These are phyloP conservation scores for Exophiala sp. DNA, from an alignment of 2,329 filamentous ascomycete species.

Conservation along the genomic window DNA sequence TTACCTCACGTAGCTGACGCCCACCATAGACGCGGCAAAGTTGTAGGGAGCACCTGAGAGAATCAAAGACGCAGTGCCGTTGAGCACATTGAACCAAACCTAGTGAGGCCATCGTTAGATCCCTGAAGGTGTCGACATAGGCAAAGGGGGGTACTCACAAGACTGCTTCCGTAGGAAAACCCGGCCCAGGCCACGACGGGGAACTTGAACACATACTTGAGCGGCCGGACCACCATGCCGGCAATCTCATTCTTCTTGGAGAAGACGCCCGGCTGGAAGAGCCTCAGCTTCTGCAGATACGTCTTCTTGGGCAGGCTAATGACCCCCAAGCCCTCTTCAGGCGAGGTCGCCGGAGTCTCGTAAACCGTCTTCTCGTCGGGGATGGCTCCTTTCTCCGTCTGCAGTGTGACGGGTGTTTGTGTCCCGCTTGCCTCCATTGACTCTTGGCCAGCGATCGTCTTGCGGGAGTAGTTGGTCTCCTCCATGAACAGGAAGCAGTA, in stretches of 20 bases:
- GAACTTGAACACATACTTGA: conserved; percentile 26
- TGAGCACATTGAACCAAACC: conserved; percentile 38
- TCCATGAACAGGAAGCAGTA: conserved; percentile 21
- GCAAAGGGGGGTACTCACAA: background rate
- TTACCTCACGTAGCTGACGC: conserved; percentile 35
- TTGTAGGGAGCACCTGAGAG: conserved; percentile 35
- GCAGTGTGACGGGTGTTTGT: background rate
- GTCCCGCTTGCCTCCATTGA: background rate
- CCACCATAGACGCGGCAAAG: conserved; percentile 37
- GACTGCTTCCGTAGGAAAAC: conserved; percentile 37
- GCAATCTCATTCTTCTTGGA: conserved; percentile 7
- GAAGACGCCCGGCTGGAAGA: conserved; percentile 14
- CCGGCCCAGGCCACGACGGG: conserved; percentile 38
- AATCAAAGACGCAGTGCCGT: conserved; percentile 38
- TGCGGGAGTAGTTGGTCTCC: conserved; percentile 20
- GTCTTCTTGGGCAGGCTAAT: conserved; percentile 7
- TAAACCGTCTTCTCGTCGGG: background rate
- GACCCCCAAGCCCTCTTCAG: background rate
- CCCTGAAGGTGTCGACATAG: background rate
- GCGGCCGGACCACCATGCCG: conserved; percentile 1
- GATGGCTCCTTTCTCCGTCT: background rate
- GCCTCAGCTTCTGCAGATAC: conserved; percentile 12
- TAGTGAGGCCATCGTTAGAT: background rate
- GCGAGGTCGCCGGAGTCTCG: background rate
- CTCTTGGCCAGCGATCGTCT: conserved; percentile 2